Base-by-base conservation (phyloP, 495 filamentous ascomycete species). In the Viridothelium virens region DNA sequence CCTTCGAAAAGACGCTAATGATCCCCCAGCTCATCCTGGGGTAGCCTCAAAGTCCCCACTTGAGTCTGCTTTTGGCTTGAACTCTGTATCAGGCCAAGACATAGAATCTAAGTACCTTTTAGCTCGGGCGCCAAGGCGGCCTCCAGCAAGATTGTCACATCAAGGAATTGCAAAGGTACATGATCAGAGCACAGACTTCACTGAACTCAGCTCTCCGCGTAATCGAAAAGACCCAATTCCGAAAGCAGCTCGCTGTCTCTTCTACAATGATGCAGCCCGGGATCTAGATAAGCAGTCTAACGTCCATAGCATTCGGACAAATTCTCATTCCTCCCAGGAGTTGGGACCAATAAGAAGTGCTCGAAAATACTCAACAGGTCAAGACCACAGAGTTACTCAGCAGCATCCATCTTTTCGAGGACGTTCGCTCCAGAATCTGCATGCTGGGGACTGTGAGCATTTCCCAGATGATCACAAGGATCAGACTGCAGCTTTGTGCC, bases 341-440 rank as follows among this genome's bases (percentile, higher is more conserved):
- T 3, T 34, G 31, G 18, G 7, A 36, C 53, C 5, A 36, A 9
- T 18, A 36, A 33, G 5, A 59, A 31, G 31, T 36, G 7, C 5
- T 36, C 31, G 33, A 9, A 18, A 34, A 9, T 59, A 33, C 36
- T 6, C 53, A 36, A 31, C 5, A 36, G 31, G 31, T 59, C 53
- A 36, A 3, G 53, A 36, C 7, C 53, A 31, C 10, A 36, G 31
- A 11, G 53, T 59, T 7, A 34, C 10, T 3, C 18, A 36, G 31
- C 31, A 31, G 18, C 53, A 59, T 33, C 53, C 5, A 34, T 33
- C 18, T 2, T 59, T 59, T 59, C 53, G 53, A 34, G 53, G 53
- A 59, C 53, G 53, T 34, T 59, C 53, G 53, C 53, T 59, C 7
- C 53, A 59, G 31, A 59, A 59, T 14, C 33, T 59, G n/a, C 53